Evolutionary conservation across 2,329 filamentous ascomycete genomes (phyloP).

Genomic region (Trichoderma endophyticum): DNA sequence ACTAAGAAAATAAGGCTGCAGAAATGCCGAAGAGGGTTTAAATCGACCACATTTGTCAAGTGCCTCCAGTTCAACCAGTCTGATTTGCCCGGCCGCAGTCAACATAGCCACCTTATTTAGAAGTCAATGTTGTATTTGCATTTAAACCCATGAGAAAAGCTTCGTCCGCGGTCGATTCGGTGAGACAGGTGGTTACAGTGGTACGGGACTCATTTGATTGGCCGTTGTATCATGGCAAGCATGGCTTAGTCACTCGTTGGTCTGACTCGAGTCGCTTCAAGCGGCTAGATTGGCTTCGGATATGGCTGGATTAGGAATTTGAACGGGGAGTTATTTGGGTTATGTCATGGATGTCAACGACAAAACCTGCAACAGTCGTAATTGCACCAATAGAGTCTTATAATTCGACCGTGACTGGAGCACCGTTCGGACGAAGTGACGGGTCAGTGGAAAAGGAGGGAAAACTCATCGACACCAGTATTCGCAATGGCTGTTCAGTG

Average conservation of each 20-base stretch:
- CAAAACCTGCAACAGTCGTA: background rate
- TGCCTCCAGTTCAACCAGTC: background rate
- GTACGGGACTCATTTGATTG: background rate
- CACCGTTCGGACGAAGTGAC: background rate
- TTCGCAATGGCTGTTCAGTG: background rate
- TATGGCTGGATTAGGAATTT: background rate
- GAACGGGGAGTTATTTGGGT: background rate
- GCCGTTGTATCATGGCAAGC: background rate
- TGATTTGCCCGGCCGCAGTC: too few species aligned
- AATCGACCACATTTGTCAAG: background rate
- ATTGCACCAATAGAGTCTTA: background rate
- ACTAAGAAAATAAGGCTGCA: background rate
- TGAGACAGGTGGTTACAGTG: background rate
- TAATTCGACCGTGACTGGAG: background rate
- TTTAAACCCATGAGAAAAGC: background rate
- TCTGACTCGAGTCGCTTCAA: background rate
- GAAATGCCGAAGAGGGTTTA: background rate
- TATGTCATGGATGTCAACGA: background rate
- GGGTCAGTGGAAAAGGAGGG: background rate
- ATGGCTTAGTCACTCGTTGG: background rate
- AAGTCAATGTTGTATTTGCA: background rate
- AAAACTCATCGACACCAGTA: background rate
- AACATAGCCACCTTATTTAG: too few species aligned
- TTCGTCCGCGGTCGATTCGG: background rate
- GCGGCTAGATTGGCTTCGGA: background rate